Percentiles rank a stretch among this genome's conserved stretches.
Evolutionary conservation across 352 stramenopile species (phyloP).

Genomic region (Phytophthora citrophthora): DNA sequence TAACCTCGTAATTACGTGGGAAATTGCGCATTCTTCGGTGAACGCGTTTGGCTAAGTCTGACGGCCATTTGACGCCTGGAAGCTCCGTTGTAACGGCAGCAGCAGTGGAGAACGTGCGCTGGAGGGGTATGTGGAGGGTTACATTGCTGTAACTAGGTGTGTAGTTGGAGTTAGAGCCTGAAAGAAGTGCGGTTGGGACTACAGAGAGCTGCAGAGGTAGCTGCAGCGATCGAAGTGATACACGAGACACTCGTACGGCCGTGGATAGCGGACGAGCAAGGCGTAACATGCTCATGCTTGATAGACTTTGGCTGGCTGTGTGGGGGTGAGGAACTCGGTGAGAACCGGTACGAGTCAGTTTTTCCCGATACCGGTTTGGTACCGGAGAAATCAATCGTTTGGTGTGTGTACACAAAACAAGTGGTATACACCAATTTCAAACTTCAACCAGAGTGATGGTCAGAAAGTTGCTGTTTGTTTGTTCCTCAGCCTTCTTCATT

Average conservation of each 20-base stretch:
- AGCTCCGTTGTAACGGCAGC: background rate
- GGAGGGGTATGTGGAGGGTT: background rate
- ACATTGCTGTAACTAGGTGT: constrained; percentile 7
- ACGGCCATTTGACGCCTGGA: constrained; percentile 36
- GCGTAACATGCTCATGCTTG: constrained; percentile 14
- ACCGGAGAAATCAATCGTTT: too few relatives aligned
- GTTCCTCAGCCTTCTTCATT: too few relatives aligned
- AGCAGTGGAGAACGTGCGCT: constrained; percentile 7
- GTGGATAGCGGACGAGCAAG: background rate
- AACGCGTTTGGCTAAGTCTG: constrained; percentile 45
- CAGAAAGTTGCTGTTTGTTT: too few relatives aligned
- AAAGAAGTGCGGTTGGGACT: background rate
- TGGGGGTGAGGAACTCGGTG: too few relatives aligned
- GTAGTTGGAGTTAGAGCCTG: background rate
- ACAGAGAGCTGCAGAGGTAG: constrained; percentile 9
- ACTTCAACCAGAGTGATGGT: too few relatives aligned
- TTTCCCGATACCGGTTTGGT: too few relatives aligned
- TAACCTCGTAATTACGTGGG: constrained; percentile 74
- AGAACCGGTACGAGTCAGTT: too few relatives aligned
- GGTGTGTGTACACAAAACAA: too few relatives aligned
- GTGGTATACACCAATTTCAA: too few relatives aligned
- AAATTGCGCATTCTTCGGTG: constrained; percentile 61
- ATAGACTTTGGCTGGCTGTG: background rate
- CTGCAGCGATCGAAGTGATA: background rate
- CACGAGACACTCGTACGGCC: background rate